Evolutionary conservation across 2,329 filamentous ascomycete species (phyloP), one percentile per base, ranked within the genome.

Genomic region (Aspergillus sp.): DNA sequence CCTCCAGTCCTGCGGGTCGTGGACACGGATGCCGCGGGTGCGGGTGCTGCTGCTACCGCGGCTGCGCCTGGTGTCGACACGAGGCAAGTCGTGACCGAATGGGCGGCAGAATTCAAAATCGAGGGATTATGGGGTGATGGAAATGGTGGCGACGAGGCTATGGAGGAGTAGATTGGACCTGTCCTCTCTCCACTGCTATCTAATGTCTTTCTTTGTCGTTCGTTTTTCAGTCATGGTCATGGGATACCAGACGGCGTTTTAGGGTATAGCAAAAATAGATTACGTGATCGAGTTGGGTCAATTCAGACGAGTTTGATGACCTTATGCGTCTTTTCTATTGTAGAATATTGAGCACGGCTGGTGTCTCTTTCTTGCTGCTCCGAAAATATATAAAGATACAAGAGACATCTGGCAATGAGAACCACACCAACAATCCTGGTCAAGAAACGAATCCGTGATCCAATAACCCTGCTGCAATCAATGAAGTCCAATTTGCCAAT

Each of bases 71-170:
- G 68, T 17, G 85, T 91, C 64, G 87, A 96, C 60, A 80, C 82
- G 74, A 92, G 96, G 80, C 79, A 91, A 76, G 91, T 98, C 72
- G 92, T 98, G 55, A 90, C 89, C 11, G 88, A 96, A 73, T 96
- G 93, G 92, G 90, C 93, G 7, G 87, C 90, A 67, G 93, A 98
- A 76, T 98, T 99, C 77, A 93, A 93, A 79, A 82, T 99, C 8
- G 95, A 97, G 61, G 95, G 91, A 2, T 78, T 99, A 13, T 98
- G 90, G 89, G 92, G 90, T 11, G 87, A 91, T 70, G 86, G 80
- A 22, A 87, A 91, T 70, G 86, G 79, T 22, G 69, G 62, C 44
- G 73, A 73, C 39, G 74, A 74, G 45, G 74, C 72, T 63, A 74
- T 77, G 72, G 74, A 70, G 55, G 73, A 76, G 66, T 76, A 73